These are phyloP conservation scores for Byssochlamys sp. DNA, from an alignment of 2,329 filamentous ascomycete species.

Conservation along the genomic window DNA sequence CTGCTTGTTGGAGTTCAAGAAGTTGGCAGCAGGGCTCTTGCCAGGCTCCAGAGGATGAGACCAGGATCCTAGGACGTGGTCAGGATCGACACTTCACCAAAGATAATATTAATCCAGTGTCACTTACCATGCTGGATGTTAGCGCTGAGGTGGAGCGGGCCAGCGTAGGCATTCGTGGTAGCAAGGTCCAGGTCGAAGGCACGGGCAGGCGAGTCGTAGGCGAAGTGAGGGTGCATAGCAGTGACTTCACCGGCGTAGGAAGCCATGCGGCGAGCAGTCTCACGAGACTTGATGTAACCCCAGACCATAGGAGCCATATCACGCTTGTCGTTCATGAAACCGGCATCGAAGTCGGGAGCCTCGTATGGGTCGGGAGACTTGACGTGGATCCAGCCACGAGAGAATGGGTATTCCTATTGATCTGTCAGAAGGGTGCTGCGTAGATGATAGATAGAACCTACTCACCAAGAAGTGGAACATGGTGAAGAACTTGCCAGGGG, in stretches of 20 bases:
- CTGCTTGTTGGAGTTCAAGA: slow-evolving; percentile 57
- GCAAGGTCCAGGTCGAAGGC: slow-evolving; percentile 64
- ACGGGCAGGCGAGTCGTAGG: slow-evolving; percentile 59
- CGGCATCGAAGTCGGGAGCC: slow-evolving; percentile 65
- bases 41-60: slow-evolving; percentile 50
- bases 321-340: slow-evolving; percentile 76
- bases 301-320: slow-evolving; percentile 80
- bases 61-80: slow-evolving; percentile 44
- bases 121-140: slow-evolving; percentile 59
- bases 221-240: slow-evolving; percentile 59
- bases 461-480: slow-evolving; percentile 66
- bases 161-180: slow-evolving; percentile 66
- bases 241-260: slow-evolving; percentile 67
- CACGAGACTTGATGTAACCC: slow-evolving; percentile 73
- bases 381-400: slow-evolving; percentile 62
- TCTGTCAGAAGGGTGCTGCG: not conserved
- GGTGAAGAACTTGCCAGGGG: slow-evolving; percentile 68
- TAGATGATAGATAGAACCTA: slow-evolving; percentile 2
- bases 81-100: not conserved
- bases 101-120: no score
- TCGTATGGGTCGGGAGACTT: slow-evolving; percentile 63
- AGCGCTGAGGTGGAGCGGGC: slow-evolving; percentile 60
- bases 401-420: slow-evolving; percentile 59
- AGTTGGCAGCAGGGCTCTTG: slow-evolving; percentile 39
- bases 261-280: slow-evolving; percentile 68